Evolutionary conservation across 1,284 basidiomycete species (phyloP), one percentile per base, ranked within the genome.

Genomic region (Meripilus lineatus): DNA sequence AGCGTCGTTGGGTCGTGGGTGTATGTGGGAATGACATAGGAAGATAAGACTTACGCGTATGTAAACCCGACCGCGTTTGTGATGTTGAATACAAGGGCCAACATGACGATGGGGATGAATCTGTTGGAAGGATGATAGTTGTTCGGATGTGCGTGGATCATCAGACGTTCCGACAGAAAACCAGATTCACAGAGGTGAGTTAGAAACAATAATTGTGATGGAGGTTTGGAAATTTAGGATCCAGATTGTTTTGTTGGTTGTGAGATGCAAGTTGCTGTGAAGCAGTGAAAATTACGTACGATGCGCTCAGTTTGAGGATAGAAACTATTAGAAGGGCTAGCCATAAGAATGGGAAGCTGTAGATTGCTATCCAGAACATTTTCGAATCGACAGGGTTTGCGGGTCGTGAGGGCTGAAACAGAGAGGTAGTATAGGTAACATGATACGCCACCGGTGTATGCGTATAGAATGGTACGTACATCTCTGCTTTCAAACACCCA

Each of bases 401-500:
- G 18, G 91, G 90, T 55, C 86, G 78, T 28, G 91, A 88, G 33
- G 93, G 90, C 93, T 96, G 50, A 11, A 41, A 28, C 28, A 34
- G 25, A 45, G 14, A 33, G n/a, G n/a, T n/a, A n/a, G n/a, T n/a
- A n/a, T n/a, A n/a, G n/a, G n/a, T n/a, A 22, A 46, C 55, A 36
- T 53, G 40, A 36, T 22, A 44, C 26, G 26, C 35, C 21, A 21
- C 22, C 11, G 30, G 21, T 38, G 24, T 18, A 24, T 15, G 35
- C n/a, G 24, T 32, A 22, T 47, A 36, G n/a, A n/a, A 14, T 32
- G 21, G 33, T 10, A 64, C 81, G 59, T 66, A 93, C 92, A 65
- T 95, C 93, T 58, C 91, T 77, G 54, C 86, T 89, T 68, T 95
- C 93, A 56, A 96, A 96, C 3, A 96, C 93, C 93, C 93, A 96